Conservation (phyloP, 73 alveolate species). For the Paramecium primaurelia region DNA sequence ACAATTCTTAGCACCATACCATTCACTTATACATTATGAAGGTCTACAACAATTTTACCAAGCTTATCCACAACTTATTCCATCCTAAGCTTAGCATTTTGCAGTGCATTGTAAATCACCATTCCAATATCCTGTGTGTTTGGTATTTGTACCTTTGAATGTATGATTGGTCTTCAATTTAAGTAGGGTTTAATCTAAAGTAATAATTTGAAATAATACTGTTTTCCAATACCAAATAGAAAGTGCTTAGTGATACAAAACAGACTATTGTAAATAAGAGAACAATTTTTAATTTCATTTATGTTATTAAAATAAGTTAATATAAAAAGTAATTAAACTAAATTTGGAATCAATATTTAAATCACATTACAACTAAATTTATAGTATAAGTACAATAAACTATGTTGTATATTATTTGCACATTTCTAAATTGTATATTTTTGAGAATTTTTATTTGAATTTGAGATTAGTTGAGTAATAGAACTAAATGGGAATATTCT, state of each 20-base stretch:
- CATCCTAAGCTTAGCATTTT: not conserved
- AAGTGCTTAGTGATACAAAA: not conserved
- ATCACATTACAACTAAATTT: not conserved
- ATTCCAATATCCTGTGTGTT: constrained; percentile 3
- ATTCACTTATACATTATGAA: not conserved
- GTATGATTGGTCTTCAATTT: not conserved
- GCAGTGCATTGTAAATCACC: constrained; percentile 12
- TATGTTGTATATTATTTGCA: not conserved
- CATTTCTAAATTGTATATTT: too few relatives aligned
- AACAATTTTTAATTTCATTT: not conserved
- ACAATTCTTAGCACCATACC: constrained; percentile 18
- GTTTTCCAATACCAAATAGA: not conserved
- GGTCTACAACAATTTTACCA: constrained; percentile 8
- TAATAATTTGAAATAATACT: not conserved
- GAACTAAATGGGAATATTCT: too few relatives aligned
- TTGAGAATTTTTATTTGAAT: too few relatives aligned
- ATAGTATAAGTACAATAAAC: not conserved
- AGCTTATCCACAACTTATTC: not conserved
- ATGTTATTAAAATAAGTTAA: not conserved
- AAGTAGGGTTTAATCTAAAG: not conserved
- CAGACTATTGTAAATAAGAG: not conserved
- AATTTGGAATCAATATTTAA: not conserved
- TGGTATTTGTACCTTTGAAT: not conserved
- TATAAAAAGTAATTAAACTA: not conserved
- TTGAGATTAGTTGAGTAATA: not conserved